These are phyloP conservation scores for Globisporangium emineosum DNA, from an alignment of 352 stramenopile genomes.

Conservation along the genomic window DNA sequence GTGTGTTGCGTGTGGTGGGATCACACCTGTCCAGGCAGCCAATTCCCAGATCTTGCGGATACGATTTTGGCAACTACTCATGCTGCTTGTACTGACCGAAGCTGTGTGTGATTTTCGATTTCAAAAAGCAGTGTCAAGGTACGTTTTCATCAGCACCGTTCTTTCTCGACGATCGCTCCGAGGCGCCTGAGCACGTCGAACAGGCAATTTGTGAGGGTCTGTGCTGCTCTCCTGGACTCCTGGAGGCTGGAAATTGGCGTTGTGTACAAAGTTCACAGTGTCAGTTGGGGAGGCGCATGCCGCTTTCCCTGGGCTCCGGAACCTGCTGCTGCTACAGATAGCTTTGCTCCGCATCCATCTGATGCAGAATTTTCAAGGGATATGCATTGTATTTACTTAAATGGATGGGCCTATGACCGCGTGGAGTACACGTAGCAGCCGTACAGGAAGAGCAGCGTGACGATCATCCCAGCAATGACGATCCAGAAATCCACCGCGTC, in stretches of 20 bases:
- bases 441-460: conserved; percentile 82
- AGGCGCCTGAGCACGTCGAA: neutral
- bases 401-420: neutral
- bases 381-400: neutral
- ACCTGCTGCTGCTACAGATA: neutral
- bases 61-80: neutral
- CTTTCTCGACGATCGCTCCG: neutral
- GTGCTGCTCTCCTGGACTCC: too few species aligned
- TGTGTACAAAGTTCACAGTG: neutral
- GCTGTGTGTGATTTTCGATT: neutral
- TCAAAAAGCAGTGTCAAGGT: neutral
- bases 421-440: conserved; percentile 59
- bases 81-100: neutral
- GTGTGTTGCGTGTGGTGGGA: neutral
- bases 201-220: neutral
- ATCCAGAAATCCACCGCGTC: conserved; percentile 87
- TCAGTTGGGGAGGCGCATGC: neutral
- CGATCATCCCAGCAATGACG: conserved; percentile 74
- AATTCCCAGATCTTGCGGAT: neutral
- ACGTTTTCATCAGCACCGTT: neutral
- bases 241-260: neutral
- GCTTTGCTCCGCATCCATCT: neutral
- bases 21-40: neutral
- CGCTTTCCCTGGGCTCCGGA: neutral
- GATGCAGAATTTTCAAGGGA: neutral